Evolutionary conservation across 495 filamentous ascomycete genomes (phyloP).

Genomic region (Penicillium antarcticum): DNA sequence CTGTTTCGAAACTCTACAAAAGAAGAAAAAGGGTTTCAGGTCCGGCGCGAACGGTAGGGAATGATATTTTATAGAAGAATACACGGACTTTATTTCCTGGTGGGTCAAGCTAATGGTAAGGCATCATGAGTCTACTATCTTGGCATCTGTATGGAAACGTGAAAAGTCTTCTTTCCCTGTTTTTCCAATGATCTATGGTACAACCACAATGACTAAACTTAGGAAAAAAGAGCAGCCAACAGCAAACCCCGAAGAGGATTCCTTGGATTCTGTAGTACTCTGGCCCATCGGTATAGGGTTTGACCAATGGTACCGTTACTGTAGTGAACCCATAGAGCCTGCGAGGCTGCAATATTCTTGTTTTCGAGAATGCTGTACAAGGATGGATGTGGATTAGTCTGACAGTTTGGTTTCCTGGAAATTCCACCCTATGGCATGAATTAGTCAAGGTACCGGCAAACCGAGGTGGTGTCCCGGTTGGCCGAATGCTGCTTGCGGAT

Average conservation of each 20-base stretch:
- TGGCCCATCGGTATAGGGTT: neutral
- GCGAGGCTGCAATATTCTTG: neutral
- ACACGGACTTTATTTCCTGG: neutral
- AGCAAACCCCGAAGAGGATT: too few relatives aligned
- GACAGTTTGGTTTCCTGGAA: conserved; percentile 1
- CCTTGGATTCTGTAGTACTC: conserved; percentile 8
- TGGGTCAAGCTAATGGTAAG: conserved; percentile 7
- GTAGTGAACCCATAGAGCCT: neutral
- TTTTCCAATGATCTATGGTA: conserved; percentile 1
- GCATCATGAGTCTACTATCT: conserved; percentile 6
- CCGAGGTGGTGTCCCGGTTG: conserved; percentile 5
- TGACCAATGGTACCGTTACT: conserved; percentile 26
- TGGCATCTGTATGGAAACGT: conserved; percentile 1
- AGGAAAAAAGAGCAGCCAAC: neutral
- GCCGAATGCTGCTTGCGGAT: conserved; percentile 23
- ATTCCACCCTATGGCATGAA: neutral
- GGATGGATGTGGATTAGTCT: neutral
- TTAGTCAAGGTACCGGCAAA: conserved; percentile 6
- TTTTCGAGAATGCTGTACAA: neutral
- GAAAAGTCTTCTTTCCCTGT: conserved; percentile 1
- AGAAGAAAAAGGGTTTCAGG: conserved; percentile 6
- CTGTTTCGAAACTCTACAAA: conserved; percentile 11
- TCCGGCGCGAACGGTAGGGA: conserved; percentile 1
- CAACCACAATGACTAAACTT: neutral
- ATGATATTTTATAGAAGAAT: conserved; percentile 22